A percentile compares a stretch with the other conserved stretches of the same genome.
Conservation (phyloP, 352 stramenopile species). For the Phytopythium montanum region DNA sequence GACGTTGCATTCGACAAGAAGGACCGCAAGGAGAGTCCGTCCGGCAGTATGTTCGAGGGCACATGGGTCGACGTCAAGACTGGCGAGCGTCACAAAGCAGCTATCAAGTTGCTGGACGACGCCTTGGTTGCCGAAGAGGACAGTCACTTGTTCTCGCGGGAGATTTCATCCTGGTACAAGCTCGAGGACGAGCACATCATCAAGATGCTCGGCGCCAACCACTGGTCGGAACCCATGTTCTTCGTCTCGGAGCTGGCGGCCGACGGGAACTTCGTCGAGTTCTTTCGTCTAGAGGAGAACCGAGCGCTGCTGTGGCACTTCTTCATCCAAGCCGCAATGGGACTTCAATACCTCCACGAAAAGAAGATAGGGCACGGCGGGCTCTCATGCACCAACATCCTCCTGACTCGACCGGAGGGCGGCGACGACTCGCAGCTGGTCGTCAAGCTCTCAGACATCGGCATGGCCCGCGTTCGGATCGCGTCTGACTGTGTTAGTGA, state of each 20-base stretch:
- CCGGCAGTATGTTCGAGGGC: conserved; percentile 6
- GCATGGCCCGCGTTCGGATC: neutral
- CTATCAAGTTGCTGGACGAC: neutral
- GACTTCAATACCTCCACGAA: conserved; percentile 35
- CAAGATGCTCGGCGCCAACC: conserved; percentile 28
- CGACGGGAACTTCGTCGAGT: too few species aligned
- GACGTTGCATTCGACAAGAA: conserved; percentile 6
- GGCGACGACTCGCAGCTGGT: conserved; percentile 4
- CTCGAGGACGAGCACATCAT: conserved; percentile 27
- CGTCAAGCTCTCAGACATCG: conserved; percentile 12
- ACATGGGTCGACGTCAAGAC: conserved; percentile 16
- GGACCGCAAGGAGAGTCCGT: conserved; percentile 6
- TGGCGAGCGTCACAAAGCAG: neutral
- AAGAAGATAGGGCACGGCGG: conserved; percentile 24
- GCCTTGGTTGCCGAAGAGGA: neutral
- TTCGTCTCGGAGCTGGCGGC: neutral
- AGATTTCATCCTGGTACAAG: conserved; percentile 27
- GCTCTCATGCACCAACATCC: conserved; percentile 32
- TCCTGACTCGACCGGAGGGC: conserved; percentile 16
- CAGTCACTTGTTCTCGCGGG: conserved; percentile 18
- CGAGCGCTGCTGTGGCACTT: too few species aligned
- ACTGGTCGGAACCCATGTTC: conserved; percentile 8
- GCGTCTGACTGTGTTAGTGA: neutral
- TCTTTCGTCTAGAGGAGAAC: too few species aligned
- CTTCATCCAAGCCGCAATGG: conserved; percentile 9